Conservation (phyloP, 2,329 filamentous ascomycete genomes). For the Curvularia verruculosa region DNA sequence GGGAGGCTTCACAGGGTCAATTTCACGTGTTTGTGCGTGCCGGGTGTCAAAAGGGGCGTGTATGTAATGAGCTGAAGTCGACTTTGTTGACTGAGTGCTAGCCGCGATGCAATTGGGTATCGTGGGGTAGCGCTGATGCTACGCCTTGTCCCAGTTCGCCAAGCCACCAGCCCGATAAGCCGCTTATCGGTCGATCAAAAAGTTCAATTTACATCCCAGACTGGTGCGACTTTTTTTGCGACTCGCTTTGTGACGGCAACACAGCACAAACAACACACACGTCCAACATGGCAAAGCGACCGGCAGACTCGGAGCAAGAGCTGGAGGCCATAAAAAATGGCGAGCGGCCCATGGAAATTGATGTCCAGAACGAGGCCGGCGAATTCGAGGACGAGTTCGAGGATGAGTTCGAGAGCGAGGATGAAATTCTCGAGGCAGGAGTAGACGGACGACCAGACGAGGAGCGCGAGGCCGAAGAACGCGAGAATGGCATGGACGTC, state of each 20-base stretch:
- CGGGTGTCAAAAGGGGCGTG: conserved; percentile 1
- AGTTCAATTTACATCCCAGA: conserved; percentile 13
- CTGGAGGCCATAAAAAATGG: conserved; percentile 65
- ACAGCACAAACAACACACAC: not conserved
- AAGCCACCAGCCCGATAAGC: conserved; percentile 15
- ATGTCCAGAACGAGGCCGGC: conserved; percentile 53
- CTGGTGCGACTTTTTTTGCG: conserved; percentile 9
- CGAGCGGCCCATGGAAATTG: conserved; percentile 62
- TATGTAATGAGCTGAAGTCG: conserved; percentile 4
- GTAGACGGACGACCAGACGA: conserved; percentile 92
- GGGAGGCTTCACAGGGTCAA: not conserved
- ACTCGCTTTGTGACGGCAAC: conserved; percentile 6
- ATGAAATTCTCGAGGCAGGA: conserved; percentile 92
- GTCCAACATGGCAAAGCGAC: conserved; percentile 64
- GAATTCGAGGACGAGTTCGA: conserved; percentile 97
- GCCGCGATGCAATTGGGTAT: conserved; percentile 20
- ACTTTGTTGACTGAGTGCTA: conserved; percentile 25
- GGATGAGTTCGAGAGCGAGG: conserved; percentile 87
- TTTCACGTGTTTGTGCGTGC: not conserved
- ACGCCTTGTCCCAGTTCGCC: not conserved
- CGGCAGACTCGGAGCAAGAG: conserved; percentile 59
- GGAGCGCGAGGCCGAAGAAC: conserved; percentile 89
- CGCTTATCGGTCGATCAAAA: conserved; percentile 21
- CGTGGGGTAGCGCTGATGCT: conserved; percentile 12
- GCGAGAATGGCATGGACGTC: conserved; percentile 51